Evolutionary conservation across 805 yeast genomes (phyloP).

Genomic region (Starmerella scarabaei): DNA sequence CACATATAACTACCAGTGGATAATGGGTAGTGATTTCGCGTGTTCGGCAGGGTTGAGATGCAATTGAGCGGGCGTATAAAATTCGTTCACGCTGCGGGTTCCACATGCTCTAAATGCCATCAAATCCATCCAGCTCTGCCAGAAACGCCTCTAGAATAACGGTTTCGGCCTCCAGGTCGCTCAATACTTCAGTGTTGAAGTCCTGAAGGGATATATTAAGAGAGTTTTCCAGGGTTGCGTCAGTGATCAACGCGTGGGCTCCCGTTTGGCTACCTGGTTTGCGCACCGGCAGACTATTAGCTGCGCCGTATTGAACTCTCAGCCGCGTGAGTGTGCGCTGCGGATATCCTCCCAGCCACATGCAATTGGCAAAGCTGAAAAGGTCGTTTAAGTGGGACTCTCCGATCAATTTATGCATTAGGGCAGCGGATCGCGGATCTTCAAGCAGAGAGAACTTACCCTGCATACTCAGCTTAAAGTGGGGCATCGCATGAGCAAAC

Average conservation of each 20-base stretch:
- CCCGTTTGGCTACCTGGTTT: too few relatives aligned
- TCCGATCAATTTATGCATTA: too few relatives aligned
- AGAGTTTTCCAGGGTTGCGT: neutral
- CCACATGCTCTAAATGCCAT: too few relatives aligned
- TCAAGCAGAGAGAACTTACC: slow-evolving; percentile 11
- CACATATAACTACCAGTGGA: slow-evolving; percentile 2
- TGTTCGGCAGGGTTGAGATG: too few relatives aligned
- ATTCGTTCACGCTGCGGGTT: too few relatives aligned
- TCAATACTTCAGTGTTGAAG: slow-evolving; percentile 8
- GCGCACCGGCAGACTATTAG: too few relatives aligned
- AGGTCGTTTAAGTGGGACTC: too few relatives aligned
- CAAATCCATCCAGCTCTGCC: too few relatives aligned
- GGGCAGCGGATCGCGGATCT: too few relatives aligned
- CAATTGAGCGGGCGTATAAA: too few relatives aligned
- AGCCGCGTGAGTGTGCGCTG: slow-evolving; percentile 10
- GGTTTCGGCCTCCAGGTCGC: too few relatives aligned
- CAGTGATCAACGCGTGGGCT: slow-evolving; percentile 2
- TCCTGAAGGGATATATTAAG: slow-evolving; percentile 2
- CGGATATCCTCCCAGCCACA: slow-evolving; percentile 17
- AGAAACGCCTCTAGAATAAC: too few relatives aligned
- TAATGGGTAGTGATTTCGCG: neutral
- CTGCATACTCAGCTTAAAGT: slow-evolving; percentile 11
- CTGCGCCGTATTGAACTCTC: slow-evolving; percentile 2
- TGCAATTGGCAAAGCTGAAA: slow-evolving; percentile 12
- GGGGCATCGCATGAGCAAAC: slow-evolving; percentile 13